Evolutionary conservation across 23 red algal species (phyloP), one percentile per base, ranked within the genome.

Genomic region (Chondrus crispus): DNA sequence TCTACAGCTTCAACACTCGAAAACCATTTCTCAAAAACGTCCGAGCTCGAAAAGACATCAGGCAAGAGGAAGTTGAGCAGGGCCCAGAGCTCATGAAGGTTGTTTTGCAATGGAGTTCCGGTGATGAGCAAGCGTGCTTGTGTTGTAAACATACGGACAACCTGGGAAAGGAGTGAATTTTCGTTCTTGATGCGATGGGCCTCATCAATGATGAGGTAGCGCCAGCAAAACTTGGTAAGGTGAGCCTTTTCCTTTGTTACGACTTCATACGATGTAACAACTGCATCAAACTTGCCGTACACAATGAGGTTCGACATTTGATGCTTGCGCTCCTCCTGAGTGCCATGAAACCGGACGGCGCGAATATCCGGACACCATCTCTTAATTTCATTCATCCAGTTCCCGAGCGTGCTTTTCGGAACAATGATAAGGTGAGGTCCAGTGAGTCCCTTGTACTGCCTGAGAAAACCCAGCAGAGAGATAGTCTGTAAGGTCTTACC

Each of bases 161-260:
- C 95, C 64, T 96, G 94, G 4, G 93, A 94, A 37, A 99, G 91
- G 6, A 95, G 57, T 4, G 87, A 92, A 47, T 95, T 94, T 73
- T 99, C 97, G 48, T 99, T 99, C 84, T 99, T 99, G 41, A 99
- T 99, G 7, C 97, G 92, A 76, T 99, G 97, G 42, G 97, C 97
- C 60, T 99, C 97, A 77, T 99, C 97, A 74, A 99, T 99, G 63
- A 99, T 94, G 36, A 99, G 85, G 57, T 96, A 99, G n/a, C 95
- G 94, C 97, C 97, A 99, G 26, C 39, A 69, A 69, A 99, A 99
- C 76, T 96, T 94, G 13, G 64, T 81, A 28, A 99, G 84, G 72
- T 83, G 81, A 16, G 33, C 74, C 81, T 99, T 99, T 68, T 99
- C 97, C 45, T 92, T 90, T 51, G 82, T 95, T 9, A 95, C 97